Evolutionary conservation across 2,329 filamentous ascomycete genomes (phyloP), one percentile per base, ranked within the genome.

Genomic region (Trichoderma asperellum): DNA sequence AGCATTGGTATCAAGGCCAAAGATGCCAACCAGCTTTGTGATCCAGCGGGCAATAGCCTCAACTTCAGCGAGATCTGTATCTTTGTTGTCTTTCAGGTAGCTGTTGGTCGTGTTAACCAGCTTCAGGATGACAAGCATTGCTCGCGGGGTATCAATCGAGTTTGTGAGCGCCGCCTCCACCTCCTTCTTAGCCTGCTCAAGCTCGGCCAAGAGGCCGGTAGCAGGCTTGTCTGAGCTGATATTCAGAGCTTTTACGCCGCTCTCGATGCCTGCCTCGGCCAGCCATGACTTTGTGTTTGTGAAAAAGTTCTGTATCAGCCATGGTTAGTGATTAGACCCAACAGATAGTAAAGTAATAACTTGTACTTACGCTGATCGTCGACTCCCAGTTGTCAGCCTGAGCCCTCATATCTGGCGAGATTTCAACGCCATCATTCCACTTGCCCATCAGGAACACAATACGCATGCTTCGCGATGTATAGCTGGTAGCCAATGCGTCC

Each of bases 401-500:
- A 55, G 88, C 89, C 69, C 92, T 86, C 81, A 97, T 89, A 68
- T 94, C 93, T 1, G 91, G 89, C 0, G 93, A 95, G 71, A 97
- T 96, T 77, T 97, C 95, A 37, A 97, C 90, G 1, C 93, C 92
- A 61, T 97, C 92, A 74, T 93, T 92, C 94, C 95, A 98, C 60
- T 88, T 89, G 56, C 94, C 93, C 74, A 97, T 87, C 57, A 98
- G 80, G 81, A 97, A 97, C 18, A 96, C 91, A 65, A 96, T 91
- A 57, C 95, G 88, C 82, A 97, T 86, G 68, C 89, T 89, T 70
- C 95, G 86, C 0, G 94, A 85, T 0, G 92, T 96, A 84, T 93
- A 97, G 12, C 81, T 84, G 2, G 83, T 86, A 12, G 81, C 81
- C 8, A 98, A 82, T 0, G 94, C 94, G 78, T 96, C 92, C 35